A percentile compares a stretch with the other conserved stretches of the same genome.
phyloP scores from a whole-genome alignment of 1,139 yeast genomes.

The Pneumocystis wakefieldiae region DNA sequence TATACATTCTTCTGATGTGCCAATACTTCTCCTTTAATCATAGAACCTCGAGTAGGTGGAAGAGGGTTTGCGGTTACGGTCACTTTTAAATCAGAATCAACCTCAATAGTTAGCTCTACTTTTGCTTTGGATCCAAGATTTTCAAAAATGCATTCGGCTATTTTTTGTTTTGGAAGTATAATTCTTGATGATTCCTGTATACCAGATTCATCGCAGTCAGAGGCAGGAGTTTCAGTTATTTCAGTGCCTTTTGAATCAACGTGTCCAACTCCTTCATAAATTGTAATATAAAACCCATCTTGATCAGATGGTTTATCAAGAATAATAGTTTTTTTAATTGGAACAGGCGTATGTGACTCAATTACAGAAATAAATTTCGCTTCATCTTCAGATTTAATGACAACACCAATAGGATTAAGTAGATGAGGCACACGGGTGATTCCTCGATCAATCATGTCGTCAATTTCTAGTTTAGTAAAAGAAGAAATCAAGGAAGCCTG shows the following conservation, averaged over 20 bases:
- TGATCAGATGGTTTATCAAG: slow-evolving; percentile 38
- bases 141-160: slow-evolving; percentile 67
- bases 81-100: slow-evolving; percentile 70
- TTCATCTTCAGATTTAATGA: slow-evolving; percentile 47
- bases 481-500: slow-evolving; percentile 82
- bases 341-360: slow-evolving; percentile 78
- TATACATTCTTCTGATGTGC: not conserved
- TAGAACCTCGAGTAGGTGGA: not conserved
- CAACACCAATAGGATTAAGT: slow-evolving; percentile 69
- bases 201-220: slow-evolving; percentile 58
- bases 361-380: slow-evolving; percentile 47
- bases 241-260: slow-evolving; percentile 9
- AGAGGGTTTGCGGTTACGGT: slow-evolving; percentile 73
- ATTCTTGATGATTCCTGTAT: slow-evolving; percentile 60
- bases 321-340: slow-evolving; percentile 64
- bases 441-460: slow-evolving; percentile 71
- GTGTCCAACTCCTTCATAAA: slow-evolving; percentile 53
- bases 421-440: slow-evolving; percentile 84
- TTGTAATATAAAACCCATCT: slow-evolving; percentile 49
- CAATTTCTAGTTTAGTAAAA: slow-evolving; percentile 74
- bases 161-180: slow-evolving; percentile 42
- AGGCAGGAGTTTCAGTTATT: slow-evolving; percentile 12
- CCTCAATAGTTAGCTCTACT: slow-evolving; percentile 69
- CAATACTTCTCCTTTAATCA: not conserved
- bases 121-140: slow-evolving; percentile 47